These are phyloP conservation scores for Macadamia integrifolia DNA, from an alignment of 164 flowering plant genomes.

Conservation along the genomic window DNA sequence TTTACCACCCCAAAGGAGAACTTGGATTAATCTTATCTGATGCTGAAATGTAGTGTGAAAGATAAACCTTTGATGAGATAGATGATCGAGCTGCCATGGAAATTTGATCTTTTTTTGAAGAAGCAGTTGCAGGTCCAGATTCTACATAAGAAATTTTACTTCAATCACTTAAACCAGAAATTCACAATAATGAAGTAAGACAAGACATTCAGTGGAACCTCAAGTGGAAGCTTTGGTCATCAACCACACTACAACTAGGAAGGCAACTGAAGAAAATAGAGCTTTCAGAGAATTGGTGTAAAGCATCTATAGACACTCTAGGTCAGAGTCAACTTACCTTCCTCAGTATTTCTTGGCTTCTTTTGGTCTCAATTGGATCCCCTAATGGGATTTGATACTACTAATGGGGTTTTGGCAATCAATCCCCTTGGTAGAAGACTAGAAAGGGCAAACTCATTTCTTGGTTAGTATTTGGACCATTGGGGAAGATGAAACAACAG, in stretches of 20 bases:
- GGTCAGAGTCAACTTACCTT: conserved; percentile 34
- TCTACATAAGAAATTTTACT: conserved; percentile 33
- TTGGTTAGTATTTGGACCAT: too few species aligned
- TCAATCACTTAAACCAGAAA: not conserved
- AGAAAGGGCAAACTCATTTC: too few species aligned
- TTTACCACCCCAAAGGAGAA: not conserved
- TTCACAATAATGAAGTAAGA: not conserved
- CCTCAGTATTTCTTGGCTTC: conserved; percentile 22
- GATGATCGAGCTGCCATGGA: conserved; percentile 71
- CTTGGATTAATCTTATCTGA: not conserved
- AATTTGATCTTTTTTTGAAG: conserved; percentile 51
- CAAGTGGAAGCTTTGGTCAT: not conserved
- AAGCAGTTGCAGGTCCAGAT: conserved; percentile 33
- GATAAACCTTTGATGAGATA: conserved; percentile 65
- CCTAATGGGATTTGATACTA: too few species aligned
- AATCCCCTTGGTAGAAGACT: too few species aligned
- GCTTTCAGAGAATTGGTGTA: conserved; percentile 2
- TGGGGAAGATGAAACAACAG: too few species aligned
- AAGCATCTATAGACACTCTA: conserved; percentile 1
- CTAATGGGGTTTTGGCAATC: too few species aligned
- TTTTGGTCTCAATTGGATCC: too few species aligned
- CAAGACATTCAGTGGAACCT: not conserved
- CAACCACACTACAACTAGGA: not conserved
- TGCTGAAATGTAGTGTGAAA: conserved; percentile 1
- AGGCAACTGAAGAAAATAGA: not conserved